Evolutionary conservation across 2,329 filamentous ascomycete genomes (phyloP).

Genomic region (Penicillium rolfsii): DNA sequence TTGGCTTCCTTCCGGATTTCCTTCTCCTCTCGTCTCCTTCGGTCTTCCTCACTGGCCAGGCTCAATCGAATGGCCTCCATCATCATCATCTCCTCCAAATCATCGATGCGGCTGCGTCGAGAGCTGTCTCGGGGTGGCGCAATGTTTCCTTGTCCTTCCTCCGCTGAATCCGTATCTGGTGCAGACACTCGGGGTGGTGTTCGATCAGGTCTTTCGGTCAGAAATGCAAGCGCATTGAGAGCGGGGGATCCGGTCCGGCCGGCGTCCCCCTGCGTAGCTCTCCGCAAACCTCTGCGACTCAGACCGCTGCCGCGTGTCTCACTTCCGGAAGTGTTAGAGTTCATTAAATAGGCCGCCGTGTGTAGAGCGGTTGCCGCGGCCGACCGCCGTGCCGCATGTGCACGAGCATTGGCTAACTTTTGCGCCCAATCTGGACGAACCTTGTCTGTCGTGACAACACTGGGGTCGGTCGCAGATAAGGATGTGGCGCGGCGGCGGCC

Average conservation of each 20-base stretch:
- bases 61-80: conserved; percentile 92
- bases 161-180: conserved; percentile 42
- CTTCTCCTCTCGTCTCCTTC: conserved; percentile 83
- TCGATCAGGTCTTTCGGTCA: conserved; percentile 46
- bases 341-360: conserved; percentile 90
- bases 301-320: conserved; percentile 59
- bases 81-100: conserved; percentile 98
- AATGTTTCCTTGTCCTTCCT: conserved; percentile 39
- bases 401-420: conserved; percentile 81
- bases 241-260: conserved; percentile 45
- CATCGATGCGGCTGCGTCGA: conserved; percentile 71
- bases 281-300: conserved; percentile 57
- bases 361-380: conserved; percentile 93
- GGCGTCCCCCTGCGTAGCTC: conserved; percentile 40
- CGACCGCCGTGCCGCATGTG: conserved; percentile 81
- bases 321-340: conserved; percentile 48
- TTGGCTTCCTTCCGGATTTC: conserved; percentile 81
- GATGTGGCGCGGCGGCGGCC: conserved; percentile 65
- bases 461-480: conserved; percentile 79
- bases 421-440: conserved; percentile 93
- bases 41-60: conserved; percentile 88
- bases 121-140: conserved; percentile 55
- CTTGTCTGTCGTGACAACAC: conserved; percentile 88
- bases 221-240: conserved; percentile 51
- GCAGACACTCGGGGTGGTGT: conserved; percentile 31